phyloP scores from a whole-genome alignment of 371 early-diverging fungal genomes.

The Rhizomucor pusillus region DNA sequence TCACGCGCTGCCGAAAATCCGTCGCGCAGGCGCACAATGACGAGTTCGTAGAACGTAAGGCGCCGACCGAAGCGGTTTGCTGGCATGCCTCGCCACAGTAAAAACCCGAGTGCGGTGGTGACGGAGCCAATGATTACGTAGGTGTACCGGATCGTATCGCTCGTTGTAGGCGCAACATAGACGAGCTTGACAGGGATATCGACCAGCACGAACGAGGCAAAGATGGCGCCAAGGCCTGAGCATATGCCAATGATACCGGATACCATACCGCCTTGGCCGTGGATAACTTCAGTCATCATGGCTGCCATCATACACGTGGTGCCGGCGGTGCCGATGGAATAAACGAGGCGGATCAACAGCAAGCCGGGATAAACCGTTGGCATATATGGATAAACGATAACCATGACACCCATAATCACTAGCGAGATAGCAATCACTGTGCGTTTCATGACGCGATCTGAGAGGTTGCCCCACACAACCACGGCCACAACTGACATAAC shows the following conservation, averaged over 20 bases:
- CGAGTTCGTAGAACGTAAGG: background rate
- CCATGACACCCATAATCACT: conserved; percentile 49
- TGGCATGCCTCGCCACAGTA: conserved; percentile 3
- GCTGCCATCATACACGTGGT: conserved; percentile 70
- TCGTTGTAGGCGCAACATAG: conserved; percentile 8
- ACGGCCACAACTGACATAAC: conserved; percentile 41
- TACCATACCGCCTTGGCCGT: conserved; percentile 47
- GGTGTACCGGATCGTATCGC: conserved; percentile 6
- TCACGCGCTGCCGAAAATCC: conserved; percentile 56
- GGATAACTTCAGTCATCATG: conserved; percentile 49
- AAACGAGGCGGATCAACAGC: conserved; percentile 52
- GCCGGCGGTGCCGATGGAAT: conserved; percentile 69
- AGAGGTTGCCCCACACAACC: conserved; percentile 27
- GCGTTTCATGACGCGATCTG: conserved; percentile 20
- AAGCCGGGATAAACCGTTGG: conserved; percentile 50
- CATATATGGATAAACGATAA: conserved; percentile 49
- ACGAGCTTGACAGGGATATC: conserved; percentile 33
- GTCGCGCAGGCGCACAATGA: conserved; percentile 6
- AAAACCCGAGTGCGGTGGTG: conserved; percentile 11
- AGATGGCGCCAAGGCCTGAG: conserved; percentile 52
- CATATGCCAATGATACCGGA: conserved; percentile 53
- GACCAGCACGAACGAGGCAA: conserved; percentile 47
- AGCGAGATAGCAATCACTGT: conserved; percentile 19
- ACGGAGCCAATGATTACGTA: conserved; percentile 39
- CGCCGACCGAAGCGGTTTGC: conserved; percentile 7